Evolutionary conservation across 352 stramenopile species (phyloP), one percentile per base, ranked within the genome.

Genomic region (Phytophthora ohioensis): DNA sequence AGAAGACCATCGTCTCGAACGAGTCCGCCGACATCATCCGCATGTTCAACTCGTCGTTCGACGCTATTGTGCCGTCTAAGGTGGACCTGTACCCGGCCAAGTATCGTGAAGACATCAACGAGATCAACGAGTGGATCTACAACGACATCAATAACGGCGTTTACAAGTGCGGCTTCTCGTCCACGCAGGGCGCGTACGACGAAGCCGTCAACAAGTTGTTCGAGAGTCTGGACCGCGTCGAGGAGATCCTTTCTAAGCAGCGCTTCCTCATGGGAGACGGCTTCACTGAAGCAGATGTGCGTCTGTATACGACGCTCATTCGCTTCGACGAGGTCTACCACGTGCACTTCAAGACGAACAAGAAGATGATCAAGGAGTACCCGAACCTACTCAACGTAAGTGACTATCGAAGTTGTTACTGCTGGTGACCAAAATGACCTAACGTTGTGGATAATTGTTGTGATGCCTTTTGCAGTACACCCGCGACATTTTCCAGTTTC

Each of bases 21-120:
- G 95, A 99, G 71, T 97, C 89, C 47, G 85, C 88, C 53, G 93
- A 98, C 54, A 98, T 99, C 61, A 91, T 99, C 69, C 85, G 92
- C 66, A 96, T 98, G 75, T 86, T 98, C 31, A 93, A 93, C 75
- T 84, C 64, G 49, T 88, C 82, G 30, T 96, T 97, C 55, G 80
- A 97, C 54, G 65, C 78, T 31, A 75, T 91, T 46, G 82, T 93
- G 56, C 73, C 90, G 54, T 88, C 79, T 43, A 85, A 79, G 62
- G 78, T 90, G 46, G 82, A 96, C 48, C 75, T 97, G 53, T 97
- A 95, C 75, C 91, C 93, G 27, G 57, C 71, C 45, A 82, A 91
- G 48, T 75, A 97, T 30, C 84, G 82, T 41, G 73, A 80, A 45
- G 64, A 96, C 34, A 97, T 98, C 71, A 91, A 98, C 73, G 88